phyloP scores from a whole-genome alignment of 306 rosid species.

The Fagus crenata region DNA sequence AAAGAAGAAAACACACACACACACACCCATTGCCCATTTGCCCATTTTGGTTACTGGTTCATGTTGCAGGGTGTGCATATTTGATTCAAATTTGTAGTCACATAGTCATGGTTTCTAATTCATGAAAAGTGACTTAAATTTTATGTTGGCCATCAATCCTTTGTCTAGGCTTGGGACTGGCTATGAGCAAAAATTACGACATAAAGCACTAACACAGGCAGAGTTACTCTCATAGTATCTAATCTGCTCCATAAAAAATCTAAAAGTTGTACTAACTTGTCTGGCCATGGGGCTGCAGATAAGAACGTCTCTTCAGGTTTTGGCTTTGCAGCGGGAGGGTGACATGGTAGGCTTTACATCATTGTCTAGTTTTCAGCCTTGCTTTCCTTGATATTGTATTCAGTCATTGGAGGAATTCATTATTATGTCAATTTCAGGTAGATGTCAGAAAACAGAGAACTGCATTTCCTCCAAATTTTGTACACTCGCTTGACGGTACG shows the following conservation, averaged over 20 bases:
- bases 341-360: slow-evolving; percentile 42
- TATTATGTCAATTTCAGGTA: slow-evolving; percentile 43
- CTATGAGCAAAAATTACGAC: no score
- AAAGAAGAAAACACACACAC: no score
- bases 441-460: slow-evolving; percentile 74
- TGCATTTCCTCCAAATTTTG: slow-evolving; percentile 88
- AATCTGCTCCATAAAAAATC: not conserved
- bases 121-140: no score
- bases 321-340: slow-evolving; percentile 77
- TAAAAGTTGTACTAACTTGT: slow-evolving; percentile 23
- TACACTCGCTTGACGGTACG: slow-evolving; percentile 80
- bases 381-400: slow-evolving; percentile 20
- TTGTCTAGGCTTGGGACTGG: no score
- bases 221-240: not conserved
- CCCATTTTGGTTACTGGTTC: not conserved
- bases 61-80: not conserved
- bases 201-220: no score
- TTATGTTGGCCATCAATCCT: no score
- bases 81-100: not conserved
- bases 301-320: slow-evolving; percentile 77
- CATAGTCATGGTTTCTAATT: no score
- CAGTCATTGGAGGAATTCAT: slow-evolving; percentile 1
- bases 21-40: no score
- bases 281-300: slow-evolving; percentile 51
- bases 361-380: not conserved